phyloP scores from a whole-genome alignment of 306 rosid species.

The Dalbergia cochinchinensis region DNA sequence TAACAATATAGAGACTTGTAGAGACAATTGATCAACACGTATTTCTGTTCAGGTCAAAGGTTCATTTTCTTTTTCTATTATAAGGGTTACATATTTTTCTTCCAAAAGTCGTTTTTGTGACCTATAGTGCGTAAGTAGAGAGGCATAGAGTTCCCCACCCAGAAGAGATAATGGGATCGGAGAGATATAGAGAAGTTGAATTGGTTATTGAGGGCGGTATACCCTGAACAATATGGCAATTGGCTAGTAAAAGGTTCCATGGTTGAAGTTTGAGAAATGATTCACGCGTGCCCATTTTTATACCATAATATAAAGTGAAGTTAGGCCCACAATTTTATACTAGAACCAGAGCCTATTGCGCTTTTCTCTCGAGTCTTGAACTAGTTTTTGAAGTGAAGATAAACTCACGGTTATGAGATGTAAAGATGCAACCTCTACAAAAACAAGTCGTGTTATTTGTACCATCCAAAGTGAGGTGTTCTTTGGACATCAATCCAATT shows the following conservation, averaged over 20 bases:
- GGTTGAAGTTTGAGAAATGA: conserved; percentile 12
- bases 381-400: no score
- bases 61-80: conserved; percentile 3
- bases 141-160: no score
- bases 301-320: no score
- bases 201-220: not conserved
- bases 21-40: not conserved
- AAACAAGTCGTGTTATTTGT: not conserved
- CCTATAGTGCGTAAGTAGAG: not conserved
- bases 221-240: not conserved
- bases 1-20: not conserved
- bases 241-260: not conserved
- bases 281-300: not conserved
- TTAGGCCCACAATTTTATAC: no score
- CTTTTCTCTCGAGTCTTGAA: not conserved
- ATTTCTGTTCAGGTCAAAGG: not conserved
- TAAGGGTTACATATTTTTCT: not conserved
- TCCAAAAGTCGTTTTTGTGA: conserved; percentile 13
- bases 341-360: no score
- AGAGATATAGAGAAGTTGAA: not conserved
- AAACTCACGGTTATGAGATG: no score
- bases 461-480: no score
- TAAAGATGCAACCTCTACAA: not conserved
- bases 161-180: not conserved
- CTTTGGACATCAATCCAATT: no score